Evolutionary conservation across 257 asterid species (phyloP), one percentile per base, ranked within the genome.

Genomic region (Solanum etuberosum): DNA sequence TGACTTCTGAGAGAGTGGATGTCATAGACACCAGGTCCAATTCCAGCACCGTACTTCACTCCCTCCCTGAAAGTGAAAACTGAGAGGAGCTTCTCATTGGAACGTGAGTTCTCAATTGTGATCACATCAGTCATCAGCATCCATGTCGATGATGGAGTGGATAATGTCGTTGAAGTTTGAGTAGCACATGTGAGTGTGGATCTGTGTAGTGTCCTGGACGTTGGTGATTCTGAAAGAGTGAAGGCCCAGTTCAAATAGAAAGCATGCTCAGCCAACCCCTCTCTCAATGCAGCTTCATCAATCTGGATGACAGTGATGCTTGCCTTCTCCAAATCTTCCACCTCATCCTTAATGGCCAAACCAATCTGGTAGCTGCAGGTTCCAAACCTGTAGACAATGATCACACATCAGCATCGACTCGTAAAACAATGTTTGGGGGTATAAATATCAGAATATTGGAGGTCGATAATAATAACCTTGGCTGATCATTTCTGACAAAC

Each of bases 101-200:
- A 96, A 18, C 98, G 93, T 1, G 99, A 96, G 96, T 96, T 96
- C 93, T 96, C 99, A 11, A 96, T 96, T 54, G 99, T 96, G 93
- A 96, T 96, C 87, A 96, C n/a, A n/a, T n/a, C n/a, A n/a, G n/a
- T n/a, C 98, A 83, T 95, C 99, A 15, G 99, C 99, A 34, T 96
- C 99, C 98, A 96, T 96, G 96, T 96, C 87, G 48, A 96, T 95
- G 93, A 96, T 96, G 29, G 99, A 96, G 88, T 95, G 98, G 90
- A 95, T 96, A 90, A 95, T 96, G 91, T 95, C 99, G 59, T 96
- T 96, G 96, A 96, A 96, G 97, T 96, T 96, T 88, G 99, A 95
- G 93, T 96, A 96, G 93, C 99, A 95, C 99, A 96, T 96, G 95
- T 96, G 99, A 87, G 99, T 96, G 93, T 96, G 99, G 91, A 96